Base-by-base conservation (phyloP, 768 basidiomycete species). In the Russula compacta region DNA sequence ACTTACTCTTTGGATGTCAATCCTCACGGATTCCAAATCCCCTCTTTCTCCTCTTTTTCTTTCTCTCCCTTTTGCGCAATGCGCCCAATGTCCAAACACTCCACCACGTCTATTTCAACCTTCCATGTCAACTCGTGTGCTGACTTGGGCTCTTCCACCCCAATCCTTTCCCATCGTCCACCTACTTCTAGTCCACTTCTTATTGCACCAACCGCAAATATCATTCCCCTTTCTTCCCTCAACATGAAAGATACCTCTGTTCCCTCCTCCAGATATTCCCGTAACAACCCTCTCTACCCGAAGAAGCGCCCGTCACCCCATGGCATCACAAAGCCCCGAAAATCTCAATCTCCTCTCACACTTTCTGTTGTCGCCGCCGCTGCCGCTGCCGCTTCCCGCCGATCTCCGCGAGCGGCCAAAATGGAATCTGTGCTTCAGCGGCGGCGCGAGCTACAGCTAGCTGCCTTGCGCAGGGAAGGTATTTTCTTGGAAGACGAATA, bases 401-500 rank as follows among this genome's bases (percentile, higher is more conserved):
- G 81, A 72, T 83, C 86, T 8, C 88, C 89, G 4, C 83, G 83
- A 69, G 82, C 82, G 43, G 78, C 80, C 53, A 89, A 84, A 72
- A 72, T 79, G 50, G 79, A 83, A 61, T 72, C 82, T 33, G 67
- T 82, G 32, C 81, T 82, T 55, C 86, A 86, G 69, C 82, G 82
- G 60, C 85, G 86, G 69, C 83, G 86, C 53, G 82, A 86, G 62
- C 80, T 79, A 15, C 87, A 87, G 70, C 82, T 86, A 47, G 76
- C 77, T 60, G 87, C 85, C 40, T 77, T 86, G 68, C 83, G 87
- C 47, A 77, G 82, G 67, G 84, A 89, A 67, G 85, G 86, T 49
- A 80, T 87, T 57, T 80, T 93, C 61, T 79, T 95, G 66, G 97
- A 98, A 76, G 92, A 93, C 70, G 95, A 98, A 73, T 98, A 99